Evolutionary conservation across 441 rosid genomes (phyloP).

Genomic region (Isatis lusitanica): DNA sequence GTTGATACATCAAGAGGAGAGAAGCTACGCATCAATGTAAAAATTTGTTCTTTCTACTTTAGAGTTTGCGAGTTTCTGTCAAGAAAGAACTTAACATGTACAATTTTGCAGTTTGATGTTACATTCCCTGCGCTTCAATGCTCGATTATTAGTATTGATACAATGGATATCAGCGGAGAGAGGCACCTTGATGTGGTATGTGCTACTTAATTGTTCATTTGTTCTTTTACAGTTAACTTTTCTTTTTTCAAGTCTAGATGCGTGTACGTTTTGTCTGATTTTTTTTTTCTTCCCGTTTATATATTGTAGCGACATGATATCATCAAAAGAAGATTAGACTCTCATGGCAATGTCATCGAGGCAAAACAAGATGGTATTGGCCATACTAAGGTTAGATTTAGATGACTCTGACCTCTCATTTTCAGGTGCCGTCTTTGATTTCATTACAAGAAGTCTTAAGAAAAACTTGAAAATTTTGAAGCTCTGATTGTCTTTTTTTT

Average conservation of each 20-base stretch:
- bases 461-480: neutral
- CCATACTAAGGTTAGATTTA: constrained; percentile 51
- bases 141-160: constrained; percentile 87
- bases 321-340: constrained; percentile 51
- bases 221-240: neutral
- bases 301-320: constrained; percentile 54
- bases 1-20: constrained; percentile 98
- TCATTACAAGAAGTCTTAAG: constrained; percentile 8
- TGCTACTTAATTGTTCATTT: constrained; percentile 11
- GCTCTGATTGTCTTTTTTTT: neutral
- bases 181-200: constrained; percentile 88
- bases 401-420: neutral
- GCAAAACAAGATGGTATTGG: constrained; percentile 55
- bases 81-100: neutral
- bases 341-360: constrained; percentile 52
- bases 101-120: constrained; percentile 75
- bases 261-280: neutral
- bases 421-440: neutral
- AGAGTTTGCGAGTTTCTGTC: neutral
- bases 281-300: neutral
- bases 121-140: constrained; percentile 91
- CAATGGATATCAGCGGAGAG: constrained; percentile 98
- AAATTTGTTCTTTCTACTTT: neutral
- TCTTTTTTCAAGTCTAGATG: neutral
- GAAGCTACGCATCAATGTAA: constrained; percentile 84